Conservation (phyloP, 768 basidiomycete species). For the Termitomyces titanicus region DNA sequence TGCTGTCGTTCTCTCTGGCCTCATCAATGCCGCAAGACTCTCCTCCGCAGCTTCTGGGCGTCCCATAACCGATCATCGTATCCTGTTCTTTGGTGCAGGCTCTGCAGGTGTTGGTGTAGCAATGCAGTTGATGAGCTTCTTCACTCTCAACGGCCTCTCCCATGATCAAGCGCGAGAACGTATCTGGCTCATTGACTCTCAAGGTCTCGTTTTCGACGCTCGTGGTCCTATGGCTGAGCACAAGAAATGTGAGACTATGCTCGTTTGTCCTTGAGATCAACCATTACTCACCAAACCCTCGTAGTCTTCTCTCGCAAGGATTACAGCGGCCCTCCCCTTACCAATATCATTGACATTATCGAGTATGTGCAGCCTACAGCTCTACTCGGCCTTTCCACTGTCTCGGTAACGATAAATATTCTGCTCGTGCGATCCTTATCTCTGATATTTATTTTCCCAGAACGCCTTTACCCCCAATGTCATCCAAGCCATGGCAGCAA, state of each 20-base stretch:
- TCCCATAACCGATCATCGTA: conserved; percentile 69
- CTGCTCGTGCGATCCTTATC: background rate
- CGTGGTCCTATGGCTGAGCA: conserved; percentile 76
- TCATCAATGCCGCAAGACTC: conserved; percentile 82
- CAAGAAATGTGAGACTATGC: conserved; percentile 62
- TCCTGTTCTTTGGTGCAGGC: conserved; percentile 92
- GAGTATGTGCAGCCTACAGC: conserved; percentile 84
- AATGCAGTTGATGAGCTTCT: conserved; percentile 85
- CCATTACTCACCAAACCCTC: background rate
- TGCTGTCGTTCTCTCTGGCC: conserved; percentile 86
- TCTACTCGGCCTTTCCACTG: conserved; percentile 86
- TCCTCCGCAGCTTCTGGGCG: conserved; percentile 67
- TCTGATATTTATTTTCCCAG: conserved; percentile 22
- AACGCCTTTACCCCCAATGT: conserved; percentile 74
- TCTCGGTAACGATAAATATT: conserved; percentile 43
- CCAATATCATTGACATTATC: conserved; percentile 71
- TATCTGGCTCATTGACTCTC: conserved; percentile 85
- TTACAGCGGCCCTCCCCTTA: conserved; percentile 74
- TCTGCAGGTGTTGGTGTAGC: conserved; percentile 92
- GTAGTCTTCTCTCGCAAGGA: conserved; percentile 81
- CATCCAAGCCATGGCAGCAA: conserved; percentile 70
- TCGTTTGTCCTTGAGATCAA: background rate
- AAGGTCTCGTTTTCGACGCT: conserved; percentile 77
- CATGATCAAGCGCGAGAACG: conserved; percentile 71
- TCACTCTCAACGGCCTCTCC: conserved; percentile 73